These are phyloP conservation scores for Trypanosoma avium DNA, from an alignment of 208 protist genomes.

Conservation along the genomic window DNA sequence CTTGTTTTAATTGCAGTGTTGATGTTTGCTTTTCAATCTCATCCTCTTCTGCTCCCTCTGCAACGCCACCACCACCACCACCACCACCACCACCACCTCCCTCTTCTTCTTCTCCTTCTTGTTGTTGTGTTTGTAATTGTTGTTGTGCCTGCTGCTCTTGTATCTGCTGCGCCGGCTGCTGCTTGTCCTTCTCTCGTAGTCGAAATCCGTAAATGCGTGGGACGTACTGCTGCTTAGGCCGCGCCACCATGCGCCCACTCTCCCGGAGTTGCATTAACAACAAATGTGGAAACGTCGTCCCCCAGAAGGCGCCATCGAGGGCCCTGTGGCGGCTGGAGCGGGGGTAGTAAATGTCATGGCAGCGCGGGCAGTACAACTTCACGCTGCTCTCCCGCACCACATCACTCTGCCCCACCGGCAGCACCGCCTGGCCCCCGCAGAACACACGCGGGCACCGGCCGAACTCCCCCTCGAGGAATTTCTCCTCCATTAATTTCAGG, in stretches of 20 bases:
- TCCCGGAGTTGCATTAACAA: constrained; percentile 82
- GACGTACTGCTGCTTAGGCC: constrained; percentile 89
- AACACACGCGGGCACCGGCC: constrained; percentile 96
- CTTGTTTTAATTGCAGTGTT: no score
- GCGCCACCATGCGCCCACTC: constrained; percentile 41
- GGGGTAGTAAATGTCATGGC: constrained; percentile 97
- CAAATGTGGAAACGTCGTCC: constrained; percentile 97
- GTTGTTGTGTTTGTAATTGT: no score
- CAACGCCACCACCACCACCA: neutral
- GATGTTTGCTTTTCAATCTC: no score
- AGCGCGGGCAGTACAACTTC: constrained; percentile 98
- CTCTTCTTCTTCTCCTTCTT: constrained; percentile 6
- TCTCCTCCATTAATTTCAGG: constrained; percentile 96
- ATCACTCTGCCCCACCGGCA: constrained; percentile 96
- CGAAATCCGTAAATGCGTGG: constrained; percentile 97
- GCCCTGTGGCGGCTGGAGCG: constrained; percentile 91
- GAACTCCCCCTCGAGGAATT: constrained; percentile 95
- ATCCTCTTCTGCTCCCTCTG: constrained; percentile 2
- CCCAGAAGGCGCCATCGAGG: constrained; percentile 98
- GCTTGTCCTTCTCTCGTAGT: constrained; percentile 68
- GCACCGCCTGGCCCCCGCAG: constrained; percentile 94
- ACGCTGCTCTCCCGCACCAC: constrained; percentile 91
- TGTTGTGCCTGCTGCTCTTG: no score
- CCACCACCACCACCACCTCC: neutral
- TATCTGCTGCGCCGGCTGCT: no score